Conservation (phyloP, 495 filamentous ascomycete genomes). For the Tuber umbilicatum region DNA sequence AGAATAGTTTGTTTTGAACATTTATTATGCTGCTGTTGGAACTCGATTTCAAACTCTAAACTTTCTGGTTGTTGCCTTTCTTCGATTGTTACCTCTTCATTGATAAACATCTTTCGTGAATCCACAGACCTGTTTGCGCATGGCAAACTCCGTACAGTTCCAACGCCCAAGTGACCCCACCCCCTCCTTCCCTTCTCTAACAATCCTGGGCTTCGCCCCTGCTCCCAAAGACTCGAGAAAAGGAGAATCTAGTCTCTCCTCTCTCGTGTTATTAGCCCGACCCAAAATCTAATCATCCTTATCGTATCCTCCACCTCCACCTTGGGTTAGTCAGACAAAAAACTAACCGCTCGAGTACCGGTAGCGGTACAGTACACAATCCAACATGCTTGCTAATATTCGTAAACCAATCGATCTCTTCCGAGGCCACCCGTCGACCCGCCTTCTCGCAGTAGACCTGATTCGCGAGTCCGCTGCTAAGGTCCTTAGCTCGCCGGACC, state of each 20-base stretch:
- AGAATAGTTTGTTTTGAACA: background rate
- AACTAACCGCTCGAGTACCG: background rate
- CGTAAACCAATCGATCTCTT: conserved; percentile 34
- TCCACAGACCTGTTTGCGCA: background rate
- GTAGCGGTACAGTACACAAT: background rate
- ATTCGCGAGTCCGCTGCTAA: conserved; percentile 52
- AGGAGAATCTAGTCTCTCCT: background rate
- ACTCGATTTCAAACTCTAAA: background rate
- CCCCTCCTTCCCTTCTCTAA: background rate
- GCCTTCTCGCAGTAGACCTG: conserved; percentile 58
- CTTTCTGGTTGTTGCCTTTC: background rate
- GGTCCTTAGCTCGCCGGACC: conserved; percentile 56
- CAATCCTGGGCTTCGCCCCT: background rate
- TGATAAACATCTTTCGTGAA: background rate
- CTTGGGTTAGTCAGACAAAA: background rate
- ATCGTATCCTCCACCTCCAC: background rate
- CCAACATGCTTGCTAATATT: background rate
- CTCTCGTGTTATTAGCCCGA: background rate
- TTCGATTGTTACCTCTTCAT: background rate
- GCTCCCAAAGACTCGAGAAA: background rate
- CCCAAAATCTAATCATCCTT: background rate
- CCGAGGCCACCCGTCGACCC: conserved; percentile 38
- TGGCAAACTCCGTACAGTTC: background rate
- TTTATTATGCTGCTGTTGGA: background rate
- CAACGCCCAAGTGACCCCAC: background rate